These are phyloP conservation scores for Chamaecrista fasciculata DNA, from an alignment of 306 rosid genomes.

Conservation along the genomic window DNA sequence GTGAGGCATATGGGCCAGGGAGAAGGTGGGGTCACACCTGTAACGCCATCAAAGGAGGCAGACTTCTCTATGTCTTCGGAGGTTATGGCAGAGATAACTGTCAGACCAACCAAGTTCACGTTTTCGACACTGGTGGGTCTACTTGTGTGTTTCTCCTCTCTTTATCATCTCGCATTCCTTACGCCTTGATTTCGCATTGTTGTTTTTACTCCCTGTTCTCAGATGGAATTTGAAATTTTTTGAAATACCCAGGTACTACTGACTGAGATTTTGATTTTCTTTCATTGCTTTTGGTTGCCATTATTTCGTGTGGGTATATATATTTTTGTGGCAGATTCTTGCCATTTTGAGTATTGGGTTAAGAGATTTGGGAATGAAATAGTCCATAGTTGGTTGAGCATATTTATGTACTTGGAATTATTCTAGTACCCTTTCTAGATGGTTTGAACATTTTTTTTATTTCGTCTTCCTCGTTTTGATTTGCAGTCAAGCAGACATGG, in stretches of 20 bases:
- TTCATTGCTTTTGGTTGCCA: neutral
- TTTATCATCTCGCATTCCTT: conserved; percentile 9
- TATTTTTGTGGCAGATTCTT: conserved; percentile 3
- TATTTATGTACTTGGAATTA: conserved; percentile 17
- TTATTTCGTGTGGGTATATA: neutral
- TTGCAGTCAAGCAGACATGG: conserved; percentile 84
- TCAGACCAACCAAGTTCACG: conserved; percentile 92
- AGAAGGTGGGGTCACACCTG: conserved; percentile 99
- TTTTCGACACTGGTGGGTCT: conserved; percentile 77
- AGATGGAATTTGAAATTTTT: conserved; percentile 21
- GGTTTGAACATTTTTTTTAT: conserved; percentile 28
- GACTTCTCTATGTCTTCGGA: conserved; percentile 81
- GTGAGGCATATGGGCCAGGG: conserved; percentile 71
- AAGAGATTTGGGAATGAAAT: neutral
- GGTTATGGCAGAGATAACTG: conserved; percentile 96
- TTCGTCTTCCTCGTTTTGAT: conserved; percentile 41
- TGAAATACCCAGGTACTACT: conserved; percentile 10
- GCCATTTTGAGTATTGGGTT: neutral
- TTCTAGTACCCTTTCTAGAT: conserved; percentile 13
- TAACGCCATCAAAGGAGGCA: conserved; percentile 91
- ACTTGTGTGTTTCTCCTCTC: neutral
- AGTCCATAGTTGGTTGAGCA: neutral
- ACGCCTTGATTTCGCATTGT: conserved; percentile 29
- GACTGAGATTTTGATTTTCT: neutral
- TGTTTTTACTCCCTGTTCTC: conserved; percentile 23